A percentile compares a stretch with the other conserved stretches of the same genome.
Conservation (phyloP, 805 yeast species). For the Kodamaea leandrae region DNA sequence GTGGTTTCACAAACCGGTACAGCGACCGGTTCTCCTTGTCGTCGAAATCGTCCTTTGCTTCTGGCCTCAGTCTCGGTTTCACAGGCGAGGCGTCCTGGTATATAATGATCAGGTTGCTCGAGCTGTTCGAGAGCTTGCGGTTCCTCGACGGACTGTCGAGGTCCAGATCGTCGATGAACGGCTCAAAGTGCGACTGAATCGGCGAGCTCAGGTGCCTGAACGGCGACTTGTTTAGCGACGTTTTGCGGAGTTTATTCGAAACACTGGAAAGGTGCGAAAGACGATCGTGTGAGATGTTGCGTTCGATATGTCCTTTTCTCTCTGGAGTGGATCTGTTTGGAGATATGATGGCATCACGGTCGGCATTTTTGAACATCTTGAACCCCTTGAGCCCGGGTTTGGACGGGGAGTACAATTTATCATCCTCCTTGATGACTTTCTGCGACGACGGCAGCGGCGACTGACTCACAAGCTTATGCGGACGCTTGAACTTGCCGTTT, state of each 20-base stretch:
- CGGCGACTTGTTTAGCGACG: slow-evolving; percentile 15
- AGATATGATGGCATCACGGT: slow-evolving; percentile 32
- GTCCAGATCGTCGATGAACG: slow-evolving; percentile 29
- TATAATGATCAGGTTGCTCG: slow-evolving; percentile 19
- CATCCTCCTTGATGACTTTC: slow-evolving; percentile 9
- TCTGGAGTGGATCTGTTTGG: slow-evolving; percentile 24
- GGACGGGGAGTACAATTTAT: slow-evolving; percentile 23
- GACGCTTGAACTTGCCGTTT: slow-evolving; percentile 40
- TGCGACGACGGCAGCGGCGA: slow-evolving; percentile 39
- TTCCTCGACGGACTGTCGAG: slow-evolving; percentile 31
- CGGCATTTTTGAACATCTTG: slow-evolving; percentile 36
- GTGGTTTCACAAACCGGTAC: slow-evolving; percentile 73
- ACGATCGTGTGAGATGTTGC: neutral
- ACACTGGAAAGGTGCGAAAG: neutral
- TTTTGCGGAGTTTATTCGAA: slow-evolving; percentile 15
- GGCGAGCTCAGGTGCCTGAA: slow-evolving; percentile 15
- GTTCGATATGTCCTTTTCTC: slow-evolving; percentile 1
- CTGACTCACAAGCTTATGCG: slow-evolving; percentile 43
- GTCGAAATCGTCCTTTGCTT: slow-evolving; percentile 16
- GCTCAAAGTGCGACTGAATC: slow-evolving; percentile 16
- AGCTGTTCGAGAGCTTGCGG: slow-evolving; percentile 24
- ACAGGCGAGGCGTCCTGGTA: slow-evolving; percentile 23
- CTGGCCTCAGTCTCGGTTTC: slow-evolving; percentile 2
- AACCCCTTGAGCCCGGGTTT: slow-evolving; percentile 29
- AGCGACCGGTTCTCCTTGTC: slow-evolving; percentile 41